Base-by-base conservation (phyloP, 768 basidiomycete species). In the Candolleomyces eurysporus region DNA sequence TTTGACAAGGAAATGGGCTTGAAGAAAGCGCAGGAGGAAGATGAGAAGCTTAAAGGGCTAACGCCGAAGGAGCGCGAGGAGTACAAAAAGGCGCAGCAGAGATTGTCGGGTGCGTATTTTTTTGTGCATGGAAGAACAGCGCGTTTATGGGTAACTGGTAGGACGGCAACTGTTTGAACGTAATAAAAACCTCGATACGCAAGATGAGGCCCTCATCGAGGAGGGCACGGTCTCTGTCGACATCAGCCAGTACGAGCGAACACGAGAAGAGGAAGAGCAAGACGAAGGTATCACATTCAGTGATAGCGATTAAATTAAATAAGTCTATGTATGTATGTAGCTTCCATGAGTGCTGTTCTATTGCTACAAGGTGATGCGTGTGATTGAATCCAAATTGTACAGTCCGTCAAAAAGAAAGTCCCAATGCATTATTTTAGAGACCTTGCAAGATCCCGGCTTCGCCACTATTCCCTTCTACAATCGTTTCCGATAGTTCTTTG, bases 81-180 rank as follows among this genome's bases (percentile, higher is more conserved):
- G 72, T 84, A 79, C 73, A 91, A 85, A 75, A 86, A 81, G 67
- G 83, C 17, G 76, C 69, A 40, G 26, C 82, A 79, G 57, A 82
- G 95, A 63, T 74, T 87, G 40, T 83, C 84, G 60, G 96, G 96
- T 94, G 65, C 61, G 83, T 70, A 4, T 16, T 40, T 40, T 31
- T 26, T 48, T 48, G 43, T 48, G n/a, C 26, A 5, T 17, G 40
- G 14, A 22, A 22, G 8, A 36, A 30, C 49, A 14, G 14, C 4
- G 54, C 13, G 19, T 46, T 58, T 50, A 48, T 55, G 58, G 57
- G 32, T 48, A 7, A 43, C 61, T 39, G 57, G n/a, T 65, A 96
- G 96, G 96, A 30, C 88, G 94, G 22, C 94, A 97, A 76, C 76
- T 98, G 49, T 99, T 98, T 73, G 94, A 96, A 75, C 84, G 85